These are phyloP conservation scores for Coprinellus micaceus DNA, from an alignment of 768 basidiomycete genomes.

Conservation along the genomic window DNA sequence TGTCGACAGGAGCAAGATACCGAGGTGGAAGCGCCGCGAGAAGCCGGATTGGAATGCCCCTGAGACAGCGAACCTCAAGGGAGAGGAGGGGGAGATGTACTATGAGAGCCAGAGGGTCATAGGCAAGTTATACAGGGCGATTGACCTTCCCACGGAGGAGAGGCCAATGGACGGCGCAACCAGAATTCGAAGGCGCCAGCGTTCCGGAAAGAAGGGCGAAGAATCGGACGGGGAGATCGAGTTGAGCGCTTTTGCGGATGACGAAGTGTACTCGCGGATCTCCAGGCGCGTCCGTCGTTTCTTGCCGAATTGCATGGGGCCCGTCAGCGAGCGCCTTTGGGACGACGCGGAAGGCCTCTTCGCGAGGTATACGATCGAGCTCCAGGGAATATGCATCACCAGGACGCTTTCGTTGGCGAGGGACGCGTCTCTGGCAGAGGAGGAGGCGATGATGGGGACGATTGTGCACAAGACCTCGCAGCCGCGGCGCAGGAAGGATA, in stretches of 20 bases:
- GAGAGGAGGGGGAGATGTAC: conserved; percentile 22
- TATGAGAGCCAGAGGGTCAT: conserved; percentile 56
- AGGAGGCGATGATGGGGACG: conserved; percentile 63
- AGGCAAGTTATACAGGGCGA: conserved; percentile 57
- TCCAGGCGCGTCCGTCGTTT: conserved; percentile 29
- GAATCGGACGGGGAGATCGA: not conserved
- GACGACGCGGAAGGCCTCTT: conserved; percentile 33
- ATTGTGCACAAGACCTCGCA: conserved; percentile 65
- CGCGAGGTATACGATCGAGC: conserved; percentile 40
- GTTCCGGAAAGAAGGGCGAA: not conserved
- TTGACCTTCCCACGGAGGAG: conserved; percentile 46
- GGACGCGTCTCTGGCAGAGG: conserved; percentile 48
- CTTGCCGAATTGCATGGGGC: conserved; percentile 22
- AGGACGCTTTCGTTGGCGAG: conserved; percentile 43
- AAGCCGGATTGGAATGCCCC: conserved; percentile 68
- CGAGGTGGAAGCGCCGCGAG: conserved; percentile 31
- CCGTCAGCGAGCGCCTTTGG: conserved; percentile 15
- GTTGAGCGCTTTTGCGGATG: conserved; percentile 1
- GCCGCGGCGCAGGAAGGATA: conserved; percentile 47
- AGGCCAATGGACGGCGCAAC: conserved; percentile 5
- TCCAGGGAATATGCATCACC: conserved; percentile 45
- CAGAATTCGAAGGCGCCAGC: not conserved
- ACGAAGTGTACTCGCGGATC: conserved; percentile 10
- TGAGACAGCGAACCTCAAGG: conserved; percentile 37
- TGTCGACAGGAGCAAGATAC: conserved; percentile 37